phyloP scores from a whole-genome alignment of 2,329 filamentous ascomycete genomes.

The Biscogniauxia marginata region DNA sequence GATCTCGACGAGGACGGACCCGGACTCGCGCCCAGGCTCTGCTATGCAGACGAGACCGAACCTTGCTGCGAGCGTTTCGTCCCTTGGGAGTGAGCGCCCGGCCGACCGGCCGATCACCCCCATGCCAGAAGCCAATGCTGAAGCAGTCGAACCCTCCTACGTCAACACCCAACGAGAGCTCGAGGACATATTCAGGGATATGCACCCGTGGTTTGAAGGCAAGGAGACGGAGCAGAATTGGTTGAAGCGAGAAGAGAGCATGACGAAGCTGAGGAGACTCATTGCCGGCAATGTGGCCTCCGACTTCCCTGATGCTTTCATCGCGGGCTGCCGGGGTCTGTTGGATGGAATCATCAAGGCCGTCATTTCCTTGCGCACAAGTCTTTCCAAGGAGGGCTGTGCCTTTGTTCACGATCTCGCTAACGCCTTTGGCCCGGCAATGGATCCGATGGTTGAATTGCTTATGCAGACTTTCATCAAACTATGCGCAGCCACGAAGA shows the following conservation, averaged over 20 bases:
- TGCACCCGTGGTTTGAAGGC: slow-evolving; percentile 80
- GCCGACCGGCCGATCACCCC: slow-evolving; percentile 63
- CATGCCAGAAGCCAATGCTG: slow-evolving; percentile 61
- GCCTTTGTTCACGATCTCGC: slow-evolving; percentile 83
- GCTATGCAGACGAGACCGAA: slow-evolving; percentile 37
- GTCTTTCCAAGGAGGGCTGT: slow-evolving; percentile 83
- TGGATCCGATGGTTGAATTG: slow-evolving; percentile 88
- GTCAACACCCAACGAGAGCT: slow-evolving; percentile 82
- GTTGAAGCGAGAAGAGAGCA: slow-evolving; percentile 79
- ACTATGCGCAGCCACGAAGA: slow-evolving; percentile 85
- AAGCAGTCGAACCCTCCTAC: slow-evolving; percentile 76
- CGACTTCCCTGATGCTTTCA: slow-evolving; percentile 71
- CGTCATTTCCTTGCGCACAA: slow-evolving; percentile 80
- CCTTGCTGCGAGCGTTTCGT: slow-evolving; percentile 53
- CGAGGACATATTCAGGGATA: slow-evolving; percentile 82
- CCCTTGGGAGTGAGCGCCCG: slow-evolving; percentile 44
- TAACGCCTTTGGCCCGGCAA: slow-evolving; percentile 68
- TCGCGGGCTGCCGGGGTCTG: slow-evolving; percentile 68
- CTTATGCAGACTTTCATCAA: slow-evolving; percentile 88
- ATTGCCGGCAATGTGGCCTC: slow-evolving; percentile 79
- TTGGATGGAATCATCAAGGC: slow-evolving; percentile 89
- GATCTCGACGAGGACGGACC: slow-evolving; percentile 35
- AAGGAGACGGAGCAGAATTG: slow-evolving; percentile 90
- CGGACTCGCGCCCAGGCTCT: slow-evolving; percentile 42
- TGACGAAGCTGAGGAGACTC: slow-evolving; percentile 72